Base-by-base conservation (phyloP, 352 stramenopile species). In the Pythium guiyangense region DNA sequence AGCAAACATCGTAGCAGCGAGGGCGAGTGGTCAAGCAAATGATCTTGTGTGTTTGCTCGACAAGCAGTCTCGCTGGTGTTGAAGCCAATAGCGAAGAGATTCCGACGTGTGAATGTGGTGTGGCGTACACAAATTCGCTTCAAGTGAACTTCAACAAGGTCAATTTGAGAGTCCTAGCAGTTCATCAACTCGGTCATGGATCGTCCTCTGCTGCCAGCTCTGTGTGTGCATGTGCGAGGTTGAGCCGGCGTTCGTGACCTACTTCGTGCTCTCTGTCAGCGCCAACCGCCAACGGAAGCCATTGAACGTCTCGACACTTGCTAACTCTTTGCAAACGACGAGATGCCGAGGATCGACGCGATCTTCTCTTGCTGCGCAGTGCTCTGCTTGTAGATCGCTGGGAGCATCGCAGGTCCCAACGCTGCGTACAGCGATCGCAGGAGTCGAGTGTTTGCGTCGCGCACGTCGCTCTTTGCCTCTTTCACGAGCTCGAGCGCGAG, bases 401-500 rank as follows among this genome's bases (percentile, higher is more conserved):
- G 20, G 34, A 62, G 52, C 12, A 78, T 27, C 27, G 55, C 56
- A 1, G 52, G 5, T 15, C 69, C 70, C 15, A 84, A 48, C 4
- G 60, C 53, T 17, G 17, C 51, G 10, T 65, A 61, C 1, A 86
- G 48, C 29, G 74, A 59, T 6, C 48, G 47, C 35, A 92, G 46
- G 1, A 92, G 51, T 9, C 64, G 62, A 15, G 64, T 40, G 14
- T 86, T 90, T 0, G 74, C 74, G 26, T 90, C 75, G 49, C 77
- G 78, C 31, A 88, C 72, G 47, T 86, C 70, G 37, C 67, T 90
- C 52, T 90, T 90, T 49, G 66, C 77, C 57, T 94, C 84, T 62
- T 89, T 90, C 10, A 94, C 59, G 20, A 88, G 58, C 40, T 88
- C 73, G 0, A 93, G 47, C 17, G 80, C 71, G n/a, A 93, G 59